Evolutionary conservation across 345 rosid species (phyloP).

Genomic region (Ailanthus altissimus): DNA sequence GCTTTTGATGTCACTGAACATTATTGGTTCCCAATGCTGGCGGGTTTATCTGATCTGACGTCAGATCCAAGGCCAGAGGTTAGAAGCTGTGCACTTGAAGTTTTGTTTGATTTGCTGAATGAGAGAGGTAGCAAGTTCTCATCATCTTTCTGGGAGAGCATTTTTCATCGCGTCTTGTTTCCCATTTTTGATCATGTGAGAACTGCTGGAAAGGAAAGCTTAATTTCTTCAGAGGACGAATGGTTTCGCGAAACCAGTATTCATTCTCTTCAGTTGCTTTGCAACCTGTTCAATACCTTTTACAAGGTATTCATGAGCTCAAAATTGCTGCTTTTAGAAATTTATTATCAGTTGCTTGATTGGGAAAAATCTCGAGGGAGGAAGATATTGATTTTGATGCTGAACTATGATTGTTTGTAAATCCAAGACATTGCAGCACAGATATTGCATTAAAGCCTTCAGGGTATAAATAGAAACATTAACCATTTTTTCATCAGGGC

Average conservation of each 20-base stretch:
- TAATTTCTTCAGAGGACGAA: constrained; percentile 65
- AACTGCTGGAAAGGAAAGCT: constrained; percentile 79
- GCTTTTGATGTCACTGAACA: constrained; percentile 82
- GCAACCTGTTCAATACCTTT: constrained; percentile 89
- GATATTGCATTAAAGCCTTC: background rate
- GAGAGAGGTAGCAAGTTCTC: constrained; percentile 91
- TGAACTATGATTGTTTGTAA: background rate
- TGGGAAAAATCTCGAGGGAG: background rate
- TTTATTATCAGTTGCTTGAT: background rate
- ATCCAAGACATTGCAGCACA: too few relatives aligned
- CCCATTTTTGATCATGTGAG: constrained; percentile 94
- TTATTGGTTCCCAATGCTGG: constrained; percentile 95
- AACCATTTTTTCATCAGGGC: background rate
- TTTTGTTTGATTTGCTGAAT: constrained; percentile 85
- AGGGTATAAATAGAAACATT: background rate
- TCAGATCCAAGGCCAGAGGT: constrained; percentile 82
- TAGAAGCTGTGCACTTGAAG: constrained; percentile 89
- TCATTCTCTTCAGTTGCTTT: constrained; percentile 83
- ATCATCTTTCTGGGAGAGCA: constrained; percentile 88
- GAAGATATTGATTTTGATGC: background rate
- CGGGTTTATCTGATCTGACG: constrained; percentile 89
- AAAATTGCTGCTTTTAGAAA: background rate
- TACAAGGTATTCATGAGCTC: constrained; percentile 50
- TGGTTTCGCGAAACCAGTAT: constrained; percentile 91
- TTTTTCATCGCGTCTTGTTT: constrained; percentile 86